Evolutionary conservation across 768 basidiomycete genomes (phyloP), one percentile per base, ranked within the genome.

Genomic region (Trametes sanguinea): DNA sequence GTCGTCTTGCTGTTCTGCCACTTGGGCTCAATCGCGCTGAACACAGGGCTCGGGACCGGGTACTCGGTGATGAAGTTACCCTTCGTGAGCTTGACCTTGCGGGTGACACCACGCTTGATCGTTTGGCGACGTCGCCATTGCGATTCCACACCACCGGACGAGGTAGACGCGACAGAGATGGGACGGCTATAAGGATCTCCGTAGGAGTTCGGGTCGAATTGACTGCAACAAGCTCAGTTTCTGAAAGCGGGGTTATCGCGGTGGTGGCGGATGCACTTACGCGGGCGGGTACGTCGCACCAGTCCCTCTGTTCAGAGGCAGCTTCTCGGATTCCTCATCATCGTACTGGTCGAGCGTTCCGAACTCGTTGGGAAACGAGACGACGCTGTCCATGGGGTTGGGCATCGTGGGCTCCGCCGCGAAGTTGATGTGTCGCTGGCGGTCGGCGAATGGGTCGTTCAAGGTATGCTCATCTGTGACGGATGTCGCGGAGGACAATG

Each of bases 1-100:
- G 87, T 95, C 14, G 88, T 87, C 65, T 80, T 90, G 54, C 83
- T 83, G 61, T 75, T 72, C n/a, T 84, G 76, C 79, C 87, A 95
- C 73, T 89, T 90, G 40, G 81, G 75, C 75, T 97, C 94, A 39
- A 93, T 87, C 22, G 93, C 93, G 61, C 86, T 89, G 69, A 80
- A 82, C 54, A 96, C 86, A 3, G 94, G 89, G 0, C 89, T 88
- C 2, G 94, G 94, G 1, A 95, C 94, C 6, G 86, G 79, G 72
- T 95, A 94, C 68, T 97, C 95, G 35, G 87, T 83, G 75, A 96
- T 90, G 76, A 94, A 96, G 70, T 95, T 91, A 61, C 95, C 95
- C 51, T 94, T 83, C 8, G 94, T 96, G 65, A 98, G 87, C 73
- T 92, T 91, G 78, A 98, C 90, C 72, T 90, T 92, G 69, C 92